Evolutionary conservation across 345 rosid species (phyloP), one percentile per base, ranked within the genome.

Genomic region (Corchorus capsularis): DNA sequence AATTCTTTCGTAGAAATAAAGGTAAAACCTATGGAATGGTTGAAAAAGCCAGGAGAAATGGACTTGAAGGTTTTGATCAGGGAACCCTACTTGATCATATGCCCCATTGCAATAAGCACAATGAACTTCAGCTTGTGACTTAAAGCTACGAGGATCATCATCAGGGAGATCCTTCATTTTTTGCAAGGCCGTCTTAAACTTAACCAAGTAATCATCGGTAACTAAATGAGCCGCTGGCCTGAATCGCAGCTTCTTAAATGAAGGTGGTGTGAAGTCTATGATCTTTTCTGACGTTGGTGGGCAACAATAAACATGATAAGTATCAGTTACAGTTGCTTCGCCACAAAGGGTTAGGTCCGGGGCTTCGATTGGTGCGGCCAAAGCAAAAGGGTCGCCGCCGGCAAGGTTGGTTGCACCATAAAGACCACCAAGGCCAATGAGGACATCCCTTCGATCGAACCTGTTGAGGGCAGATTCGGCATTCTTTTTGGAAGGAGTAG

Each of bases 51-150:
- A 86, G 0, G 85, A 89, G 75, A 74, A 74, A 78, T 87, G 89
- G 62, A 89, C 72, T 69, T 89, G 88, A 67, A 89, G 55, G 0
- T 86, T 86, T 10, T 82, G 77, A 39, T 83, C 50, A 0, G 91
- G 88, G 32, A 84, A 86, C 67, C 91, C 89, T 0, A 83, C 79
- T 75, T 89, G 89, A 19, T 80, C 63, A 52, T 89, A 77, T 22
- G 88, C 89, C 4, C 85, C 93, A 45, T 87, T 78, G 19, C 91
- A 89, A 43, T 87, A 89, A 60, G 89, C 93, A 39, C 93, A 89
- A 46, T 89, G 93, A 50, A 87, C 77, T 7, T 81, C 82, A 0
- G 89, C 91, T 77, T 89, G 89, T 45, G 82, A 85, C 66, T 7
- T 74, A 80, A 87, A 87, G 83, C 69, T 87, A 15, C 93, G 82